These are phyloP conservation scores for Oryza rufipogon DNA, from an alignment of 176 grass and related monocot genomes.

Conservation along the genomic window DNA sequence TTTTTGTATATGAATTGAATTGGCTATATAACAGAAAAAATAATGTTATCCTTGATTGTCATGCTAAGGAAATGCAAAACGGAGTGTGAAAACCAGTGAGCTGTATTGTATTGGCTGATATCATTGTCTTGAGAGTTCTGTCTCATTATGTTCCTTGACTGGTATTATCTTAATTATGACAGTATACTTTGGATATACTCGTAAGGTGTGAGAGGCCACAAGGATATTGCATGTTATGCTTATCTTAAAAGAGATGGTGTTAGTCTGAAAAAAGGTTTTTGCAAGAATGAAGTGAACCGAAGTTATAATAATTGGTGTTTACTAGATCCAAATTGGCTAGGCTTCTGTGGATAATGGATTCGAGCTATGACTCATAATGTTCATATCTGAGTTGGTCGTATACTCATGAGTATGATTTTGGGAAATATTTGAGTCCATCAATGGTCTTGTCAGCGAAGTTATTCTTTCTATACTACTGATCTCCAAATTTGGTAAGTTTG, in stretches of 20 bases:
- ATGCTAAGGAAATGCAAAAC: background rate
- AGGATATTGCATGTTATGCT: background rate
- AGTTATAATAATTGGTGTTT: background rate
- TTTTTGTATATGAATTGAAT: background rate
- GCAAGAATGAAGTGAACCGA: background rate
- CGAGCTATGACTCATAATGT: background rate
- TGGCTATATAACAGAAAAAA: slow-evolving; percentile 11
- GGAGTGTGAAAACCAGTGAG: background rate
- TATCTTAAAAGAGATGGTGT: background rate
- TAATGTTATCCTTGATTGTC: slow-evolving; percentile 1
- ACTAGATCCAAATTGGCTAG: slow-evolving; percentile 1
- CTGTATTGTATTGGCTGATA: slow-evolving; percentile 9
- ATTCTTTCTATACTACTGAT: background rate
- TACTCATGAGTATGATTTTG: background rate
- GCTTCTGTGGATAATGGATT: slow-evolving; percentile 2
- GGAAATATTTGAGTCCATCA: slow-evolving; percentile 6
- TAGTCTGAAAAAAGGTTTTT: background rate
- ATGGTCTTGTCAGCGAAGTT: background rate
- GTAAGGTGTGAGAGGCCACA: background rate
- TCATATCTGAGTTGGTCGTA: slow-evolving; percentile 1
- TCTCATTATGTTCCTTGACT: slow-evolving; percentile 6
- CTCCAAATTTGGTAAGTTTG: background rate
- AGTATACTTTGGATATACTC: background rate
- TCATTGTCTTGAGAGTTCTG: background rate
- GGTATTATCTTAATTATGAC: slow-evolving; percentile 7